These are phyloP conservation scores for Acer yangbiense DNA, from an alignment of 345 rosid genomes.

Conservation along the genomic window DNA sequence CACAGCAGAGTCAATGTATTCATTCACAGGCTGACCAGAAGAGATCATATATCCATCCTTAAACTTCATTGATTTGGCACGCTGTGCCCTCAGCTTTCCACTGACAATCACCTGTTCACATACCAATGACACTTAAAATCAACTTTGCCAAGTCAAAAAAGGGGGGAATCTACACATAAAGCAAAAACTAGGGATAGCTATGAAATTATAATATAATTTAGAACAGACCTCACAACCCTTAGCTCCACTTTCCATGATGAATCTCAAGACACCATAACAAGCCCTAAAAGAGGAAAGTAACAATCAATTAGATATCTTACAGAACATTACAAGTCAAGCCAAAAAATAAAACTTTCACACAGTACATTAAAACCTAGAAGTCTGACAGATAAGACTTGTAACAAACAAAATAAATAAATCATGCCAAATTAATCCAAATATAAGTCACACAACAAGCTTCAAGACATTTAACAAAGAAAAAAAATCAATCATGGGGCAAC, in stretches of 20 bases:
- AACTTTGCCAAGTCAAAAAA: neutral
- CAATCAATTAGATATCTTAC: neutral
- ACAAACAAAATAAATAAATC: neutral
- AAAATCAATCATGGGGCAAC: neutral
- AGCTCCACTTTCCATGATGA: constrained; percentile 87
- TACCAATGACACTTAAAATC: neutral
- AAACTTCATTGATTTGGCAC: constrained; percentile 95
- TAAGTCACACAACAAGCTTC: neutral
- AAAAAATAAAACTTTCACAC: no score
- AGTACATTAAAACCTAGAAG: neutral
- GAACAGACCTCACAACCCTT: constrained; percentile 80
- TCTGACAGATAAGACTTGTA: neutral
- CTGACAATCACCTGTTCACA: constrained; percentile 78
- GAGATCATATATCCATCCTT: constrained; percentile 98
- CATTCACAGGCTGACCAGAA: constrained; percentile 89
- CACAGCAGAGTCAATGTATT: constrained; percentile 89
- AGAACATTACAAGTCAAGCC: neutral
- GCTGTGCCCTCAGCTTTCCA: constrained; percentile 84
- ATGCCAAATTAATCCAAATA: neutral
- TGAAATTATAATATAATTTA: neutral
- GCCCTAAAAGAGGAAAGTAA: constrained; percentile 46
- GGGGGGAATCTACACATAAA: neutral
- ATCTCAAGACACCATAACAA: constrained; percentile 86
- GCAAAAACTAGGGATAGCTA: neutral
- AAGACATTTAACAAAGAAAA: neutral